These are phyloP conservation scores for Capsella bursapastoris DNA, from an alignment of 345 rosid species.

Conservation along the genomic window DNA sequence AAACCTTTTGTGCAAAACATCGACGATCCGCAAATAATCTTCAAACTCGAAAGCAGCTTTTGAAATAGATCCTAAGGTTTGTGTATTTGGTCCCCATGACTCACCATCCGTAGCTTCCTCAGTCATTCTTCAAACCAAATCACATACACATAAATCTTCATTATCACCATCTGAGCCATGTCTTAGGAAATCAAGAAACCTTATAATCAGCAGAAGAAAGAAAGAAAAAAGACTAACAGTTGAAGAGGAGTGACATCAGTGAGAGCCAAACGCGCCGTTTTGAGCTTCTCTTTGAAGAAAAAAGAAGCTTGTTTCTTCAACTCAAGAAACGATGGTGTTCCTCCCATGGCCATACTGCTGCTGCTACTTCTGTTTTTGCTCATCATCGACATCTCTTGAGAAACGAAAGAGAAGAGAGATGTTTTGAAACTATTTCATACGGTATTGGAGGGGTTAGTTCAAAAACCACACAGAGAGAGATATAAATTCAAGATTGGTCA, in stretches of 20 bases:
- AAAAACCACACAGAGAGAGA: background rate
- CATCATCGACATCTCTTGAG: constrained; percentile 52
- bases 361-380: constrained; percentile 53
- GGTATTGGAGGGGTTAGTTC: constrained; percentile 22
- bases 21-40: constrained; percentile 80
- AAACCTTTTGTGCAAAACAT: constrained; percentile 80
- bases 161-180: background rate
- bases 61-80: constrained; percentile 71
- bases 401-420: constrained; percentile 1
- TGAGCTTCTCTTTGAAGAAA: constrained; percentile 90
- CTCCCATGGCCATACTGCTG: constrained; percentile 52
- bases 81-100: constrained; percentile 67
- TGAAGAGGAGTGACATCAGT: constrained; percentile 82
- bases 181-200: background rate
- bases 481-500: constrained; percentile 15
- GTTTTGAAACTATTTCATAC: background rate
- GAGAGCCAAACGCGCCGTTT: constrained; percentile 85
- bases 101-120: constrained; percentile 82
- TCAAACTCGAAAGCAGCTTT: constrained; percentile 93
- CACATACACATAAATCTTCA: background rate
- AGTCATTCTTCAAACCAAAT: constrained; percentile 57
- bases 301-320: constrained; percentile 92
- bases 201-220: background rate
- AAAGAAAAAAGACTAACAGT: constrained; percentile 36
- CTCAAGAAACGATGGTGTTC: constrained; percentile 66